These are phyloP conservation scores for Mortierella hygrophila DNA, from an alignment of 192 early-diverging fungal genomes.

Conservation along the genomic window DNA sequence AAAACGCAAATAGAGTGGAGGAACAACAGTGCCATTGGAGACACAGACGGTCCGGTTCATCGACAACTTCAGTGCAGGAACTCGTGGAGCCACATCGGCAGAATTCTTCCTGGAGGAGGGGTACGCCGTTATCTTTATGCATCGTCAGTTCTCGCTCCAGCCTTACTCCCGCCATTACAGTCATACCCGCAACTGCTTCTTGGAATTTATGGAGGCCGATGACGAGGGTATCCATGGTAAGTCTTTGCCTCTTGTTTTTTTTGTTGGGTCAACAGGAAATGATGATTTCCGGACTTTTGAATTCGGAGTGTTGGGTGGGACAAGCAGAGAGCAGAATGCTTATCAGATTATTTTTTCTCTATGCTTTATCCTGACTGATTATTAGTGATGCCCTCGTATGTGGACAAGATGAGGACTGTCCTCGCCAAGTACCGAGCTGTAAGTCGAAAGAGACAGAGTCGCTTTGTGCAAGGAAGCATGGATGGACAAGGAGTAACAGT, in stretches of 20 bases:
- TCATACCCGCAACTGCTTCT: constrained; percentile 78
- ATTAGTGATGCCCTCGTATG: constrained; percentile 77
- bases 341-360: neutral
- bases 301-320: neutral
- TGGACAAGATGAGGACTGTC: constrained; percentile 72
- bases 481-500: neutral
- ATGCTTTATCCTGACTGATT: neutral
- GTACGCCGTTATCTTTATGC: constrained; percentile 97
- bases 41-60: constrained; percentile 98
- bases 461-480: neutral
- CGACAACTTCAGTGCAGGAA: constrained; percentile 98
- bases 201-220: constrained; percentile 84
- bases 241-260: neutral
- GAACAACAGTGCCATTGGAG: constrained; percentile 96
- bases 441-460: neutral
- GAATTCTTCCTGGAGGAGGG: constrained; percentile 91
- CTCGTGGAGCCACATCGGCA: constrained; percentile 94
- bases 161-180: constrained; percentile 95
- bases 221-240: constrained; percentile 75
- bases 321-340: neutral
- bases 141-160: constrained; percentile 92
- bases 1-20: constrained; percentile 73
- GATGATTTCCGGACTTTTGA: neutral
- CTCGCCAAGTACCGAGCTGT: constrained; percentile 76
- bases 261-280: neutral